Percentiles rank a stretch among this genome's conserved stretches.
These are phyloP conservation scores for Coniochaeta sp. DNA, from an alignment of 2,329 filamentous ascomycete genomes.

Conservation along the genomic window DNA sequence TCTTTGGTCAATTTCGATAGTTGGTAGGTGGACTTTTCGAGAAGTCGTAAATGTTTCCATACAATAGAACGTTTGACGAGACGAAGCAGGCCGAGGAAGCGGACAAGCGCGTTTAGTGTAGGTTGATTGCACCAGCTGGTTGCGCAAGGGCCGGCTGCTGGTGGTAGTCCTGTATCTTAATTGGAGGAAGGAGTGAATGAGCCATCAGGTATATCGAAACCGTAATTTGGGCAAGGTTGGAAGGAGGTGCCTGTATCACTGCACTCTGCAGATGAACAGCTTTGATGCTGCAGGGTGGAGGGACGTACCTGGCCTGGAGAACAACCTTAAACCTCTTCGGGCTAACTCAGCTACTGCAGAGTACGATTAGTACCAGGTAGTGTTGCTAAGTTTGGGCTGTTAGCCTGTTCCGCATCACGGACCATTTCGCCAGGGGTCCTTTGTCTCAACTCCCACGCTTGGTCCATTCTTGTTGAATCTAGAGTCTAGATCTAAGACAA, in stretches of 20 bases:
- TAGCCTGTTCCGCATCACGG: neutral
- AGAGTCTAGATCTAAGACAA: neutral
- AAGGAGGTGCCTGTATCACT: neutral
- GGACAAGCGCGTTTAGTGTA: neutral
- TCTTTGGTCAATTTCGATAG: neutral
- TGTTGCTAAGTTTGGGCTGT: neutral
- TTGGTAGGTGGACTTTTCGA: neutral
- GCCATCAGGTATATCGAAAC: neutral
- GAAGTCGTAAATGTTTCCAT: neutral
- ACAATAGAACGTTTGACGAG: neutral
- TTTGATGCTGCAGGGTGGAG: neutral
- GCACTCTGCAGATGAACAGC: neutral
- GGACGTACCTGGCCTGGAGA: neutral
- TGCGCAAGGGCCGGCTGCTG: neutral
- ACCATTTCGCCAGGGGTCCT: neutral
- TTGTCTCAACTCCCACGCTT: neutral
- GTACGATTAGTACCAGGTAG: neutral
- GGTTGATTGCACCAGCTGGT: neutral
- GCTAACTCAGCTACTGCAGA: neutral
- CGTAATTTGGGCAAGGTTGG: neutral
- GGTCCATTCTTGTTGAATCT: neutral
- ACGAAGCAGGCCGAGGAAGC: neutral
- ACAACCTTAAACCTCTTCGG: neutral
- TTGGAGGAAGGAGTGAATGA: neutral
- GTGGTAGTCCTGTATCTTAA: neutral